Percentiles rank a stretch among this genome's conserved stretches.
Evolutionary conservation across 2,329 filamentous ascomycete species (phyloP).

Genomic region (Lachnellula occidentalis): DNA sequence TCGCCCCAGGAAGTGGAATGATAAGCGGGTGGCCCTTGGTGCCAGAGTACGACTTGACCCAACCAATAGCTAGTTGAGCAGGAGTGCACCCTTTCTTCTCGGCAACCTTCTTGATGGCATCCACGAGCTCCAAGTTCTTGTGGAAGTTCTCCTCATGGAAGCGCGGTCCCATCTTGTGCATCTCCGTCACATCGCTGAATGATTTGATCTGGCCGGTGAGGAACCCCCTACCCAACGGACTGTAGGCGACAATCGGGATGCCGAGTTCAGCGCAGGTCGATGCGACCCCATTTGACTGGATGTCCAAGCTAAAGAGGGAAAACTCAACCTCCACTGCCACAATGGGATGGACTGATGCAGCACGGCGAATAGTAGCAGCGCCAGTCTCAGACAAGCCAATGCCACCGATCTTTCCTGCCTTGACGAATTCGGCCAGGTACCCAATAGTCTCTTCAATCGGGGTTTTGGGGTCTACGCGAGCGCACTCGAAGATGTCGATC

Average conservation of each 20-base stretch:
- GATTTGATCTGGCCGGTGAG: constrained; percentile 45
- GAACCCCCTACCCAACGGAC: constrained; percentile 62
- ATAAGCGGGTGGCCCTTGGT: constrained; percentile 32
- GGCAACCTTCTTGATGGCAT: constrained; percentile 51
- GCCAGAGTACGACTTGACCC: constrained; percentile 3
- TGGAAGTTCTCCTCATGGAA: constrained; percentile 58
- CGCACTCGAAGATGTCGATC: constrained; percentile 47
- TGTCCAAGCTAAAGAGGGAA: constrained; percentile 31
- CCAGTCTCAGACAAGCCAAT: constrained; percentile 37
- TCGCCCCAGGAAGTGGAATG: constrained; percentile 33
- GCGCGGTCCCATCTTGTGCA: constrained; percentile 51
- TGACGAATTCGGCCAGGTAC: constrained; percentile 29
- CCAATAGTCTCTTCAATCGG: constrained; percentile 33
- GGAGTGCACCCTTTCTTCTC: constrained; percentile 51
- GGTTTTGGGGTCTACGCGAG: constrained; percentile 40
- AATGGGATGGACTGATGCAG: constrained; percentile 32
- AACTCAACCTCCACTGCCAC: constrained; percentile 38
- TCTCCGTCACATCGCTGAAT: constrained; percentile 46
- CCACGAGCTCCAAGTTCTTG: constrained; percentile 57
- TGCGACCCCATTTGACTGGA: constrained; percentile 31
- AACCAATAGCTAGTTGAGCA: constrained; percentile 49
- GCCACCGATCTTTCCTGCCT: constrained; percentile 37
- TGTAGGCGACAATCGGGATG: constrained; percentile 58
- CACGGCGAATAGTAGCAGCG: constrained; percentile 35
- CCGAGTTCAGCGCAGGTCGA: constrained; percentile 51